These are phyloP conservation scores for Obelidium mucronatum DNA, from an alignment of 192 early-diverging fungal species.

Conservation along the genomic window DNA sequence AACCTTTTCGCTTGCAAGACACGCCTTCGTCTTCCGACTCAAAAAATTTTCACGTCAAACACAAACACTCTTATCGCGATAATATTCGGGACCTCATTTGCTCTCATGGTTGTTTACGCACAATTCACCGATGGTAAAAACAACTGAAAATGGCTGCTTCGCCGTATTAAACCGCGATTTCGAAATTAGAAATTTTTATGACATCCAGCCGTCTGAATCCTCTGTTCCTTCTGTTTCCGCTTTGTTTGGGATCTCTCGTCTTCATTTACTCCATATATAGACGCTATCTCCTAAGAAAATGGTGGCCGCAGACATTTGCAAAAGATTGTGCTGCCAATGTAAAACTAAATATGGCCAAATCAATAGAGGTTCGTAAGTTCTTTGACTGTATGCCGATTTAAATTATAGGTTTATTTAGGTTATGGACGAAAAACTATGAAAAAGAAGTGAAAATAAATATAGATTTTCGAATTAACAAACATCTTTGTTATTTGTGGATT, in stretches of 20 bases:
- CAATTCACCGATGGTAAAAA: conserved; percentile 54
- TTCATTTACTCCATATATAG: conserved; percentile 43
- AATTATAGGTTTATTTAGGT: not conserved
- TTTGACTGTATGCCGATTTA: no score
- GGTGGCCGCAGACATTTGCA: conserved; percentile 32
- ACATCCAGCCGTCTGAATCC: conserved; percentile 74
- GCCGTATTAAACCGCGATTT: not conserved
- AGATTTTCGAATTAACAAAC: no score
- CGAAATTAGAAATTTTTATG: conserved; percentile 69
- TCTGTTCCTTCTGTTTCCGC: conserved; percentile 81
- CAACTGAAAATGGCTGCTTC: no score
- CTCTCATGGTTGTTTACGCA: conserved; percentile 56
- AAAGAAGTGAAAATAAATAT: no score
- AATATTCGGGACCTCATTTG: conserved; percentile 34
- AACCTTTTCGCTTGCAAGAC: conserved; percentile 95
- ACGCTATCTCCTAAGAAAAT: conserved; percentile 31
- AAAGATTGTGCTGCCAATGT: conserved; percentile 2
- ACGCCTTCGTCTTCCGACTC: conserved; percentile 57
- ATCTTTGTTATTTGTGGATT: not conserved
- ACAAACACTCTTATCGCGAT: conserved; percentile 41
- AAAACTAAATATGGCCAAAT: conserved; percentile 18
- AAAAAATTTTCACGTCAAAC: conserved; percentile 75
- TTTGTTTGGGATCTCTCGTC: conserved; percentile 70
- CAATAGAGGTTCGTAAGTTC: no score
- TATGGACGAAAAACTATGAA: no score